Percentiles rank a stretch among this genome's conserved stretches.
These are phyloP conservation scores for Pseudomonodictys pantanalensis DNA, from an alignment of 495 filamentous ascomycete species.

Conservation along the genomic window DNA sequence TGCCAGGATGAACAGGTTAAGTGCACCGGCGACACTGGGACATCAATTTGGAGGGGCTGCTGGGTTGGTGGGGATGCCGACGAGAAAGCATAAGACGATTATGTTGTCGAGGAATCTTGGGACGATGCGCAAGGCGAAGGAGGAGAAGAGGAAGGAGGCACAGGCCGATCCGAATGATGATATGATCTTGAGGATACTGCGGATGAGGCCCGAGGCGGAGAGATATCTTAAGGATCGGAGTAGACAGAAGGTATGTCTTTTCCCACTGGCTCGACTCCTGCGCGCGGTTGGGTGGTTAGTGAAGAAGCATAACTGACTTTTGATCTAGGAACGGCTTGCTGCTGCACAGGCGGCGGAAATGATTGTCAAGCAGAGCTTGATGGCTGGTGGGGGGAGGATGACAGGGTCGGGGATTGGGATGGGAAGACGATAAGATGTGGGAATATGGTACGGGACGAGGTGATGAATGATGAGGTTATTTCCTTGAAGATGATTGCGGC, in stretches of 20 bases:
- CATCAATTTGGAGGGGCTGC: conserved; percentile 54
- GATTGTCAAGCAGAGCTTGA: conserved; percentile 91
- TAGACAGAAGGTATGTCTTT: conserved; percentile 63
- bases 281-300: background rate
- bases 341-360: conserved; percentile 86
- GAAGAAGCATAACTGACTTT: conserved; percentile 5
- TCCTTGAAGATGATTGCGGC: background rate
- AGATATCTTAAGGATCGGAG: conserved; percentile 85
- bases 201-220: conserved; percentile 94
- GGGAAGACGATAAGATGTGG: background rate
- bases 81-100: conserved; percentile 83
- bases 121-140: conserved; percentile 92
- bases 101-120: conserved; percentile 93
- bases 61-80: conserved; percentile 67
- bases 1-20: conserved; percentile 61
- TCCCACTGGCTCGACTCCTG: background rate
- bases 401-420: conserved; percentile 12
- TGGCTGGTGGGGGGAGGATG: conserved; percentile 55
- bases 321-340: conserved; percentile 68
- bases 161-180: conserved; percentile 97
- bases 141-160: conserved; percentile 89
- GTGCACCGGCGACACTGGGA: conserved; percentile 63
- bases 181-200: conserved; percentile 92
- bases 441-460: background rate
- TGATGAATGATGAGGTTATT: background rate